Conservation (phyloP, 805 yeast genomes). For the Pichia scutulata region DNA sequence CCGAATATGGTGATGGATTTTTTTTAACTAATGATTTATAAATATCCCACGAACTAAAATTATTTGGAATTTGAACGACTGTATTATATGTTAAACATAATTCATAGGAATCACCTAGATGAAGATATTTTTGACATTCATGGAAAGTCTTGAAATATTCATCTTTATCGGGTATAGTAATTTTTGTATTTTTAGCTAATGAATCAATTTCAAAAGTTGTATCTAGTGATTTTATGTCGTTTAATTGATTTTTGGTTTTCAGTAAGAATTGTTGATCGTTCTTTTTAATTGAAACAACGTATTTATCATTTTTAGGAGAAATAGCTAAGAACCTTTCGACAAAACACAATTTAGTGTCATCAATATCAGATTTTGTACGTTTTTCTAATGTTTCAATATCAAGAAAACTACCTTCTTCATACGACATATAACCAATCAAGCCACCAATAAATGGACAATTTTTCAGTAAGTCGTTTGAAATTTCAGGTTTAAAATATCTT, state of each 20-base stretch:
- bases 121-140: constrained; percentile 58
- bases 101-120: constrained; percentile 87
- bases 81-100: constrained; percentile 81
- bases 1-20: constrained; percentile 92
- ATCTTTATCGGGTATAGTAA: constrained; percentile 43
- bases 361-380: constrained; percentile 36
- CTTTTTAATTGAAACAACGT: constrained; percentile 42
- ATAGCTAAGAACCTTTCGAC: constrained; percentile 57
- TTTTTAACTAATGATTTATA: constrained; percentile 61
- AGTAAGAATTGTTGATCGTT: constrained; percentile 33
- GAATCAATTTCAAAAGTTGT: neutral
- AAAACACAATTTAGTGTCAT: constrained; percentile 70
- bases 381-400: constrained; percentile 29
- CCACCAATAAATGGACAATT: constrained; percentile 87
- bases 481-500: constrained; percentile 24
- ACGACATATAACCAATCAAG: constrained; percentile 73
- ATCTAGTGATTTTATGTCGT: neutral
- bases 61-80: constrained; percentile 41
- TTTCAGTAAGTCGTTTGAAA: constrained; percentile 23
- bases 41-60: constrained; percentile 63
- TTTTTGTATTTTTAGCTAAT: constrained; percentile 17
- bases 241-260: neutral
- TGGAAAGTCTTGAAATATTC: constrained; percentile 49
- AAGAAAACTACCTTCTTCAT: constrained; percentile 71
- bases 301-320: constrained; percentile 41